Evolutionary conservation across 2,329 filamentous ascomycete genomes (phyloP).

Genomic region (Cordyceps javanica): DNA sequence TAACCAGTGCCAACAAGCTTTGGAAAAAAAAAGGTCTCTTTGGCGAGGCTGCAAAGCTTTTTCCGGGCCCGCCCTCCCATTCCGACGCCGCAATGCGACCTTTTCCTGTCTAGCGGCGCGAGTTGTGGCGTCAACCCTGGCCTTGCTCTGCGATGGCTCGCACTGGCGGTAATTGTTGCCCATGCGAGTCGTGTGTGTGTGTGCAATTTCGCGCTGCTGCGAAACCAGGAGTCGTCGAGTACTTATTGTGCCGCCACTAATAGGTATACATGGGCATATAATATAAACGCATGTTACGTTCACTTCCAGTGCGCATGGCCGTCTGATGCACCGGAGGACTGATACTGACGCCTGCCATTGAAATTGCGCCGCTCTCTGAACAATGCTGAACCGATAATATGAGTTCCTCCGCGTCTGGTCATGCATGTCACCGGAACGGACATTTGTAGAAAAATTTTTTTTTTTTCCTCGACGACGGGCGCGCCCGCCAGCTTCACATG

Average conservation of each 20-base stretch:
- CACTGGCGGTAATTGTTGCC: neutral
- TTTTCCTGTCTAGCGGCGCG: neutral
- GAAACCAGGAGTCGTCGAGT: neutral
- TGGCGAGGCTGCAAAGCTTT: neutral
- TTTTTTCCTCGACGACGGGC: neutral
- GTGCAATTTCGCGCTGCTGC: neutral
- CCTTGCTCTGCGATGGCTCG: neutral
- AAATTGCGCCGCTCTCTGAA: neutral
- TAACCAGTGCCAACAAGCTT: no score
- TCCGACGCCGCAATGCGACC: neutral
- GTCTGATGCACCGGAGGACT: no score
- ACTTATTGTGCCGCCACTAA: neutral
- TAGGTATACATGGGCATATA: no score
- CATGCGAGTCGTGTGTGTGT: neutral
- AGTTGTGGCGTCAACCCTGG: constrained; percentile 4
- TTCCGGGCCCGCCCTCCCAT: neutral
- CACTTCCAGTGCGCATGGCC: no score
- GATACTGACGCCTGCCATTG: neutral
- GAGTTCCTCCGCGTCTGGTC: no score
- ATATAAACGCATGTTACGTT: no score
- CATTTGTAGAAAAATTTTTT: neutral
- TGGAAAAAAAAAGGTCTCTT: no score
- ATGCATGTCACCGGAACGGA: neutral
- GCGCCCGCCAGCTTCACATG: neutral
- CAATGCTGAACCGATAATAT: no score